phyloP scores from a whole-genome alignment of 2,329 filamentous ascomycete genomes.

The Chrysoporthe deuterocubensis region DNA sequence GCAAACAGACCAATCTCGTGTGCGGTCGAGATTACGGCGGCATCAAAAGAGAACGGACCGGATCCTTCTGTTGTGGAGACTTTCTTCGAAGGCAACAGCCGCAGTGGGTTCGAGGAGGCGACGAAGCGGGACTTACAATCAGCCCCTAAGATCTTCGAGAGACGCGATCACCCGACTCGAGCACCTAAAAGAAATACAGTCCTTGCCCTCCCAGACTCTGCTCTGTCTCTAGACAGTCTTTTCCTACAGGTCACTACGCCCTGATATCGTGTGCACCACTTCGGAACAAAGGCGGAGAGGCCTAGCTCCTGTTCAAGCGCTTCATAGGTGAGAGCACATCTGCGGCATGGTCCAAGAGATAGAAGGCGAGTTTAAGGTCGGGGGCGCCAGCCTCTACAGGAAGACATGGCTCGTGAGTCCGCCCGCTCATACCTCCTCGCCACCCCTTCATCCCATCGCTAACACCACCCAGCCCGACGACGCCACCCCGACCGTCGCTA shows the following conservation, averaged over 20 bases:
- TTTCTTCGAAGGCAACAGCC: neutral
- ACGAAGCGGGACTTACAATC: neutral
- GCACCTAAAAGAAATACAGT: neutral
- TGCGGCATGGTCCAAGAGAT: conserved; percentile 45
- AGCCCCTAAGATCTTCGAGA: neutral
- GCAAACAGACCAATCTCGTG: conserved; percentile 10
- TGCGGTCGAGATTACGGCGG: neutral
- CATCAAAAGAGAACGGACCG: neutral
- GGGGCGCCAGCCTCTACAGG: conserved; percentile 53
- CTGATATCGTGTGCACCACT: neutral
- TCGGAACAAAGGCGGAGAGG: neutral
- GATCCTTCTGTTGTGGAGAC: neutral
- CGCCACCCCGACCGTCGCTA: conserved; percentile 59
- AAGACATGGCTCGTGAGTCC: conserved; percentile 62
- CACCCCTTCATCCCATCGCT: conserved; percentile 19
- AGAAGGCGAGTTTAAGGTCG: conserved; percentile 56
- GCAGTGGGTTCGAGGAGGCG: neutral
- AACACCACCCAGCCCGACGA: conserved; percentile 53
- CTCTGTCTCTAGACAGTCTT: neutral
- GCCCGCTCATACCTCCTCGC: conserved; percentile 2
- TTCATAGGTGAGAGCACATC: neutral
- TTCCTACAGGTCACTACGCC: neutral
- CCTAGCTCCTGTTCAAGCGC: neutral
- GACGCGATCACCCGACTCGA: neutral
- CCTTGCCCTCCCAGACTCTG: neutral